phyloP scores from a whole-genome alignment of 768 basidiomycete genomes.

The Tylopilus cervinicoccineus region DNA sequence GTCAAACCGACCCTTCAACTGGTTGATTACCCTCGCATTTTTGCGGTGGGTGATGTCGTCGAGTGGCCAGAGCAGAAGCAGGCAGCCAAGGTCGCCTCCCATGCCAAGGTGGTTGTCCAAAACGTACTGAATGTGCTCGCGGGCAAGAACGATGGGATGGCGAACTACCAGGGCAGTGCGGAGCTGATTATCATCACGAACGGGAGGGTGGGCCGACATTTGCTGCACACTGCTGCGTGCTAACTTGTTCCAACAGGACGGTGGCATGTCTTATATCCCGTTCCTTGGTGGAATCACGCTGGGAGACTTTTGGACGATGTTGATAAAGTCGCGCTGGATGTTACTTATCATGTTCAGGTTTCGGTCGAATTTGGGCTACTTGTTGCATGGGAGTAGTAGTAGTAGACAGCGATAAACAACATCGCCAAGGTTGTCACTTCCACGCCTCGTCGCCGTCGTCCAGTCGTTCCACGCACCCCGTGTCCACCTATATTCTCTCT shows the following conservation, averaged over 20 bases:
- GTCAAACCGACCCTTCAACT: constrained; percentile 59
- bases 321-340: constrained; percentile 38
- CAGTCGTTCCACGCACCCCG: constrained; percentile 10
- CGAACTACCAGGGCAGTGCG: constrained; percentile 43
- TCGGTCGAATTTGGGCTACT: constrained; percentile 28
- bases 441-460: constrained; percentile 9
- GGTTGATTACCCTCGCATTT: constrained; percentile 46
- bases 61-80: constrained; percentile 65
- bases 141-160: constrained; percentile 31
- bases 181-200: constrained; percentile 55
- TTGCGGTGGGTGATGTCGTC: constrained; percentile 63
- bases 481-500: neutral
- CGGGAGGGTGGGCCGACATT: constrained; percentile 43
- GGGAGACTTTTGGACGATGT: constrained; percentile 40
- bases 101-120: constrained; percentile 41
- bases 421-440: neutral
- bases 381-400: constrained; percentile 15
- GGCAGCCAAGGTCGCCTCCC: constrained; percentile 41
- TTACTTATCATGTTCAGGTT: constrained; percentile 21
- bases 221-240: neutral
- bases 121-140: constrained; percentile 48
- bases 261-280: constrained; percentile 37
- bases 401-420: neutral
- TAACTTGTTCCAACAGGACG: constrained; percentile 31
- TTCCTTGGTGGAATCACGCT: constrained; percentile 43